Evolutionary conservation across 768 basidiomycete genomes (phyloP), one percentile per base, ranked within the genome.

Genomic region (Pulveroboletus sp.): DNA sequence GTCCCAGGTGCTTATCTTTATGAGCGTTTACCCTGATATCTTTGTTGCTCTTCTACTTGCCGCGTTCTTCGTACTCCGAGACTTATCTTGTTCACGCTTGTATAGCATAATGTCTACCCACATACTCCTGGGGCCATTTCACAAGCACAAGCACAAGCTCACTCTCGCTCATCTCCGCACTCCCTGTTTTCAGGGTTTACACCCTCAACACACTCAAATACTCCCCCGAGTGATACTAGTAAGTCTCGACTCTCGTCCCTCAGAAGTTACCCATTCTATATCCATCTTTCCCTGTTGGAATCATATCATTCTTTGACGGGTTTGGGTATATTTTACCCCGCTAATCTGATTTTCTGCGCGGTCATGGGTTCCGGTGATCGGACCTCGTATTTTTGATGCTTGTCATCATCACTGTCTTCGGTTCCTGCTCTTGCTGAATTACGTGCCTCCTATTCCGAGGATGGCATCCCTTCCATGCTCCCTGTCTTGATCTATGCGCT

Each of bases 141-240:
- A 6, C 57, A 56, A 13, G 15, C 51, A 6, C 57, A 56, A 13
- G 15, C 51, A 21, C 55, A 39, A 8, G 26, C 57, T 1, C 55
- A 33, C 7, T 11, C 54, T 0, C 57, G 49, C 4, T 54, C 66
- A 5, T 57, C 64, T 30, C 54, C 64, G 9, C 57, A 47, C 17
- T 44, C 57, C 3, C 21, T 21, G 21, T 54, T 60, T 42, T 50
- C 63, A 15, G 50, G 52, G 5, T 50, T 58, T 46, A 65, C 64
- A 2, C 56, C 64, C 14, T 53, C 66, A 27, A 49, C 58, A 3
- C 59, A 68, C 17, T 48, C 61, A 7, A 54, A 57, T 10, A 66
- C 64, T 8, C 64, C 64, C 27, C 51, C 50, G 26, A 66, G 66
- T 14, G 65, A 66, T 33, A 21, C 42, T 2, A 62, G 65, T 68